These are phyloP conservation scores for Stenogyne calaminthoides DNA, from an alignment of 305 asterid species.

Conservation along the genomic window DNA sequence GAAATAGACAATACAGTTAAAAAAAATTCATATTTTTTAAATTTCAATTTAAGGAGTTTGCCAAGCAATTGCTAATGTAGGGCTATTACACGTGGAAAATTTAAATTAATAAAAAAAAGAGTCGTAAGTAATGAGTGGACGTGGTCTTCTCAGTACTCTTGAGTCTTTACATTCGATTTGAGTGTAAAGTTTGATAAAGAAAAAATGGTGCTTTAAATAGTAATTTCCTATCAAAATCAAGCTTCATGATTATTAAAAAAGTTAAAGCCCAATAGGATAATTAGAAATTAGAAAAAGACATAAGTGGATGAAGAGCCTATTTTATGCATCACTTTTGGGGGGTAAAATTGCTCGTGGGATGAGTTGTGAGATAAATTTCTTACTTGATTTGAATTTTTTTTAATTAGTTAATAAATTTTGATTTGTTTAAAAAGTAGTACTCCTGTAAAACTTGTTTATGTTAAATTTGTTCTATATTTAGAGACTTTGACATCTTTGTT, in stretches of 20 bases:
- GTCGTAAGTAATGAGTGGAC: neutral
- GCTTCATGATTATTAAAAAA: neutral
- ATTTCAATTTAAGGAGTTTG: too few species aligned
- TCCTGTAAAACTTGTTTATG: too few species aligned
- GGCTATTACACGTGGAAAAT: neutral
- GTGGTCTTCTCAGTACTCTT: conserved; percentile 4
- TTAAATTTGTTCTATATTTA: too few species aligned
- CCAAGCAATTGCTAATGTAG: too few species aligned
- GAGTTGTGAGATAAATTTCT: too few species aligned
- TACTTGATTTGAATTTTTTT: too few species aligned
- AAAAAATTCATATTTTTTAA: too few species aligned
- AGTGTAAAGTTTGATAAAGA: neutral
- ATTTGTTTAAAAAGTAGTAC: too few species aligned
- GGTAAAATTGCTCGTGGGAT: too few species aligned
- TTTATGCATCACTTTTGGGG: neutral
- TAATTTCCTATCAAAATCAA: neutral
- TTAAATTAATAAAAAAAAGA: neutral
- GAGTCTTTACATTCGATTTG: neutral
- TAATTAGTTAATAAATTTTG: too few species aligned
- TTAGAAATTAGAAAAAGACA: neutral
- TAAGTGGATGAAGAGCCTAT: neutral
- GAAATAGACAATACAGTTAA: too few species aligned
- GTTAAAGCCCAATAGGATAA: neutral
- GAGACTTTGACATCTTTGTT: too few species aligned
- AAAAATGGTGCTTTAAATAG: neutral